Base-by-base conservation (phyloP, 2,329 filamentous ascomycete genomes). In the Thermoascus crustaceus region DNA sequence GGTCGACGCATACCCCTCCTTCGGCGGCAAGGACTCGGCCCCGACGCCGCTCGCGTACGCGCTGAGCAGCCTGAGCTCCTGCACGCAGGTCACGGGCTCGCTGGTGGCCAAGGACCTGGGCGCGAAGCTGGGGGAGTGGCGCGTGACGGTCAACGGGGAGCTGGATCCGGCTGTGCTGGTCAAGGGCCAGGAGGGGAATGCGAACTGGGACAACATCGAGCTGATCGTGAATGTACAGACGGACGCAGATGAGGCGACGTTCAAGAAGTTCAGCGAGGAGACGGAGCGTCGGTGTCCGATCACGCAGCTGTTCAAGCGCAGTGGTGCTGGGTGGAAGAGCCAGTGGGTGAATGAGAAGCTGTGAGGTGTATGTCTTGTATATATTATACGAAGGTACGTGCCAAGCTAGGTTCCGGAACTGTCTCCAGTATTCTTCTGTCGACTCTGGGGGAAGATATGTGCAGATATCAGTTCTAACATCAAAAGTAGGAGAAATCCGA, bases 11-110 rank as follows among this genome's bases (percentile, higher is more conserved):
- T 55, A 55, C 42, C 46, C 48, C 4, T 27, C 43, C n/a, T 45
- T 55, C 18, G 53, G 53, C 23, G 53, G 53, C 11, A 25, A 40
- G 18, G 53, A 54, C 40, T 39, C 52, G 2, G 38, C 49, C 3
- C 52, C 53, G 2, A 54, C 53, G 1, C 53, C 53, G 5, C 46
- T 55, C n/a, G 43, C 50, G 7, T 55, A 54, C 42, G 41, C 46
- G 4, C 44, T 55, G 14, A 46, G 49, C 19, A 52, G 48, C 33
- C 47, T 55, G n/a, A 43, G 45, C 32, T 47, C 52, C 7, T 55
- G 53, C 45, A 54, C 50, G 33, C 53, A 55, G 22, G 52, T 55
- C 7, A 54, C 53, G 9, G 53, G 53, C 2, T 41, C 35, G 22
- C 42, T 54, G 2, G 53, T 55, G 7, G 53, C 53, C 7, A 42